Evolutionary conservation across 2,329 filamentous ascomycete species (phyloP).

Genomic region (Aspergillus udagawae): DNA sequence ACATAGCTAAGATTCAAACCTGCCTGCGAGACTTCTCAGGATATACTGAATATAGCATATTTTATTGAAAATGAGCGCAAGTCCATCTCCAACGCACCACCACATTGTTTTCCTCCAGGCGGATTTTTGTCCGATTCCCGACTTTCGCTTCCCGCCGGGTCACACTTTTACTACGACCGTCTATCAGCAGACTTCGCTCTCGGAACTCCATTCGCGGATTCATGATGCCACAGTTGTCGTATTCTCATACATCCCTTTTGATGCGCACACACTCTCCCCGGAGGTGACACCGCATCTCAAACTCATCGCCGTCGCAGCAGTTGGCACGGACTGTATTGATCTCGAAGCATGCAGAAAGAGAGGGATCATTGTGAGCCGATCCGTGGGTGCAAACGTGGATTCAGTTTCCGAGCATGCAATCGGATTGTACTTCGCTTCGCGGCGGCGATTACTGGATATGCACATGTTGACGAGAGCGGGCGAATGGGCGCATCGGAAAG

Average conservation of each 20-base stretch:
- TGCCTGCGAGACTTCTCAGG: not conserved
- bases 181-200: conserved; percentile 32
- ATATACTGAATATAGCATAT: not conserved
- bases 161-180: conserved; percentile 30
- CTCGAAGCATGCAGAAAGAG: conserved; percentile 40
- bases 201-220: conserved; percentile 40
- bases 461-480: conserved; percentile 32
- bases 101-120: conserved; percentile 48
- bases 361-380: conserved; percentile 45
- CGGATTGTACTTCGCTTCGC: conserved; percentile 46
- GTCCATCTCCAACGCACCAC: conserved; percentile 32
- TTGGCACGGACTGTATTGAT: conserved; percentile 47
- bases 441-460: conserved; percentile 39
- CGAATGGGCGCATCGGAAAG: conserved; percentile 38
- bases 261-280: conserved; percentile 37
- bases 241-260: conserved; percentile 30
- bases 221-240: conserved; percentile 47
- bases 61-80: conserved; percentile 9
- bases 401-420: conserved; percentile 50
- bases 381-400: conserved; percentile 46
- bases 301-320: conserved; percentile 44
- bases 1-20: not conserved
- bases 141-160: conserved; percentile 42
- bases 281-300: conserved; percentile 42
- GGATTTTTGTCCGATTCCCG: conserved; percentile 36